phyloP scores from a whole-genome alignment of 129 eudicot species.

The Rutidosis leptorrhynchoides region DNA sequence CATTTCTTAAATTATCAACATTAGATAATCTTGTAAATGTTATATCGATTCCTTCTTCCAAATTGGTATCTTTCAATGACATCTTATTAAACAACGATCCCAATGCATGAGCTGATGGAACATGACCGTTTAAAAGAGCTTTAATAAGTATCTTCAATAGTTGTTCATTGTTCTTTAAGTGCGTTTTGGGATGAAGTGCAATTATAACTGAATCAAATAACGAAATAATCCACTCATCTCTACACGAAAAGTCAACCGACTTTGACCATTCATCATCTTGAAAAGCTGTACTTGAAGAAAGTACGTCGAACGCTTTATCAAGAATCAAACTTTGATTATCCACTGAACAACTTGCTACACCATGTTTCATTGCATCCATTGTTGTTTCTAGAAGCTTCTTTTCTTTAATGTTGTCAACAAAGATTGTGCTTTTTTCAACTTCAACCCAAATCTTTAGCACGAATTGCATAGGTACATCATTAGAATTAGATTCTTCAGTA shows the following conservation, averaged over 20 bases:
- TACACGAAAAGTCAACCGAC: constrained; percentile 30
- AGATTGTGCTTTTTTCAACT: constrained; percentile 32
- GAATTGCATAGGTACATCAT: constrained; percentile 54
- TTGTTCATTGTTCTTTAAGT: constrained; percentile 35
- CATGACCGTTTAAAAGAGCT: constrained; percentile 50
- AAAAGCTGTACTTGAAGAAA: constrained; percentile 37
- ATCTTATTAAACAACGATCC: constrained; percentile 86
- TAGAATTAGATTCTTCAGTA: constrained; percentile 41
- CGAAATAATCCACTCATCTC: constrained; percentile 68
- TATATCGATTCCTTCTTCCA: constrained; percentile 62
- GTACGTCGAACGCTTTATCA: constrained; percentile 49
- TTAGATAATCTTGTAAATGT: constrained; percentile 36
- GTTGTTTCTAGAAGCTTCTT: constrained; percentile 72
- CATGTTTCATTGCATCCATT: constrained; percentile 66
- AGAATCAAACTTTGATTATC: constrained; percentile 53
- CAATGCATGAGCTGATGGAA: constrained; percentile 88
- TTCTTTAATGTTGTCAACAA: constrained; percentile 29
- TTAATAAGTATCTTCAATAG: constrained; percentile 43
- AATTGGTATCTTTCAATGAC: constrained; percentile 35
- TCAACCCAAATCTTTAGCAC: constrained; percentile 59
- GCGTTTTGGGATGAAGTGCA: constrained; percentile 68
- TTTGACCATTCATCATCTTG: constrained; percentile 23
- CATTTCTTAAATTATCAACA: constrained; percentile 30
- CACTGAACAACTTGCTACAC: constrained; percentile 62
- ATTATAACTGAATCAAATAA: constrained; percentile 73